Base-by-base conservation (phyloP, 1,139 yeast genomes). In the Suhomyces coccinellae region DNA sequence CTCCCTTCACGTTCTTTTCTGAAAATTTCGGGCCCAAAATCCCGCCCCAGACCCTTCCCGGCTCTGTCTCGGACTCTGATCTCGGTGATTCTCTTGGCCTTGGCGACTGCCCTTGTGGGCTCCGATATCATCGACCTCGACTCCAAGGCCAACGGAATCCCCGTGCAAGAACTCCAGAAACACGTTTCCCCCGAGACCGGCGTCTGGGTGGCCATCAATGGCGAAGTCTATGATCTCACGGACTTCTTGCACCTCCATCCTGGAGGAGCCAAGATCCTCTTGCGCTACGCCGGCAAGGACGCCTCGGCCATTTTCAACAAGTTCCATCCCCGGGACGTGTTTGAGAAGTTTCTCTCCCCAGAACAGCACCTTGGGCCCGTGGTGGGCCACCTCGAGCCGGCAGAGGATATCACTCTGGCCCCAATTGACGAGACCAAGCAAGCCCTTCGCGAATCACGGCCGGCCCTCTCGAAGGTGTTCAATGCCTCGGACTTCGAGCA, bases 281-380 rank as follows among this genome's bases (percentile, higher is more conserved):
- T 78, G 50, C 73, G 73, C 52, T 76, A 75, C 51, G 83, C 83
- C 9, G 84, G 84, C 1, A 68, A 74, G 48, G 83, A 79, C 52
- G 83, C 83, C 7, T 77, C 83, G 26, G 77, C 75, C 54, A 81
- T 77, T 11, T 79, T 79, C 59, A 80, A 77, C 50, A 95, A 95
- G n/a, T 76, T 91, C 49, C 99, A 91, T 63, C 95, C 96, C 0
- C 79, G 85, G 16, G 93, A 86, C 55, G 85, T 90, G 8, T 71
- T 90, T 40, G 81, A 57, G 14, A 73, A 72, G 55, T 73, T 72
- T 48, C 65, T 74, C 53, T 58, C 62, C 1, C 55, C 58, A 5
- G 54, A 69, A 42, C 60, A 56, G 38, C 71, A 65, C 49, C 52
- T 58, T 43, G 76, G 76, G 3, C 67, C 62, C 14, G 24, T 36